phyloP scores from a whole-genome alignment of 345 rosid genomes.

The Jatropha curcas region DNA sequence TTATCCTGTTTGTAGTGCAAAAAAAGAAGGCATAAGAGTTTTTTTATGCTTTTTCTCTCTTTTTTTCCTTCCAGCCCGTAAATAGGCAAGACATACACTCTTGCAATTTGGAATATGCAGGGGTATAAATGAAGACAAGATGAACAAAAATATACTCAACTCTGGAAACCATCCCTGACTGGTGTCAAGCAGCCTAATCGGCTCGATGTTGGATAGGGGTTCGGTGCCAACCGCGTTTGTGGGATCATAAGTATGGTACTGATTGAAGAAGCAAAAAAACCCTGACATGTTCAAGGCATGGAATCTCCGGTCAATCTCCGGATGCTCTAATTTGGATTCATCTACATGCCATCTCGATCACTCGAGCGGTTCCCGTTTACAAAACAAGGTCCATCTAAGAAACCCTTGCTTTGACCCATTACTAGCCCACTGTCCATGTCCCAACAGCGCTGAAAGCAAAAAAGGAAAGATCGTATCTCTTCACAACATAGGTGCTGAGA shows the following conservation, averaged over 20 bases:
- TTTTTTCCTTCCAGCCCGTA: too few species aligned
- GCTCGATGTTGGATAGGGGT: slow-evolving; percentile 54
- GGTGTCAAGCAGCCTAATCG: slow-evolving; percentile 51
- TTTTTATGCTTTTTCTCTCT: neutral
- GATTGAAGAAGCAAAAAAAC: slow-evolving; percentile 70
- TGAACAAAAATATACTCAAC: slow-evolving; percentile 32
- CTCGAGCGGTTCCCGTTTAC: slow-evolving; percentile 57
- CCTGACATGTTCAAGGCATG: slow-evolving; percentile 56
- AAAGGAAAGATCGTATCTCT: neutral
- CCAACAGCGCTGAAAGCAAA: slow-evolving; percentile 45
- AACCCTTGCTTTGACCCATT: slow-evolving; percentile 27
- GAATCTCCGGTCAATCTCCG: slow-evolving; percentile 56
- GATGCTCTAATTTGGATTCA: slow-evolving; percentile 20
- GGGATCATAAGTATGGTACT: slow-evolving; percentile 70
- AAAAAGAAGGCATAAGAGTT: neutral
- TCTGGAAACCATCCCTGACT: slow-evolving; percentile 44
- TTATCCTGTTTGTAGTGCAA: neutral
- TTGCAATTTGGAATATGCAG: too few species aligned
- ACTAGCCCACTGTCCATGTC: slow-evolving; percentile 60
- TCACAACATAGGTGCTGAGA: neutral
- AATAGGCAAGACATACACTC: too few species aligned
- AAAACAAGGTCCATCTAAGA: slow-evolving; percentile 56
- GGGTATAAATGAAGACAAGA: neutral
- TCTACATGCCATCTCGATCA: slow-evolving; percentile 62
- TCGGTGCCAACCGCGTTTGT: slow-evolving; percentile 58